These are phyloP conservation scores for Physcomitrium patens DNA, from an alignment of 225 moss, liverwort and hornwort genomes.

Conservation along the genomic window DNA sequence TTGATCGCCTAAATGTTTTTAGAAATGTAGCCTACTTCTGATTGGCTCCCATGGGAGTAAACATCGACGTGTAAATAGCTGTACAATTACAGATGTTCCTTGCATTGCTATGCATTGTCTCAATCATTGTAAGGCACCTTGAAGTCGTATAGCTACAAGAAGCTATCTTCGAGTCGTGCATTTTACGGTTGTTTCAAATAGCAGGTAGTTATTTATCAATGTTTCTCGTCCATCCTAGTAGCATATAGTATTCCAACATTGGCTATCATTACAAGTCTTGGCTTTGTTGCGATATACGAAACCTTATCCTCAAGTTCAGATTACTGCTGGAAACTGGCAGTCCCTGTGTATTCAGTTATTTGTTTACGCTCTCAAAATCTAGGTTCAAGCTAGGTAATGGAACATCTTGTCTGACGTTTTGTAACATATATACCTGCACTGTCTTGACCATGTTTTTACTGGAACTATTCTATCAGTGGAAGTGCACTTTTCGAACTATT, in stretches of 20 bases:
- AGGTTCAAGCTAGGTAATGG: conserved; percentile 24
- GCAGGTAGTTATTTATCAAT: conserved; percentile 16
- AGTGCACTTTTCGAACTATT: background rate
- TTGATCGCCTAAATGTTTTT: conserved; percentile 13
- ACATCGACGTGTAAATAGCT: conserved; percentile 28
- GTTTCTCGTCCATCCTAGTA: conserved; percentile 16
- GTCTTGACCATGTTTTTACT: background rate
- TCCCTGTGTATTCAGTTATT: conserved; percentile 26
- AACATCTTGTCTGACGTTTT: conserved; percentile 26
- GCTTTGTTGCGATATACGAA: background rate
- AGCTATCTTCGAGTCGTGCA: conserved; percentile 37
- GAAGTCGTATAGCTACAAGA: conserved; percentile 26
- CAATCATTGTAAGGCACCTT: conserved; percentile 22
- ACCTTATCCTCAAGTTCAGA: conserved; percentile 17
- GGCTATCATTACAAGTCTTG: conserved; percentile 26
- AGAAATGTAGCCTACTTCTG: conserved; percentile 6
- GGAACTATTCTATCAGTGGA: background rate
- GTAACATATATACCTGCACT: conserved; percentile 26
- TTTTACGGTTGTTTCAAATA: conserved; percentile 34
- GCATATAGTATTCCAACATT: conserved; percentile 31
- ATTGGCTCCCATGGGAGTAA: background rate
- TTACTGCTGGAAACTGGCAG: conserved; percentile 27
- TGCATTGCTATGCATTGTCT: conserved; percentile 17
- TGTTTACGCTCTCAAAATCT: conserved; percentile 24
- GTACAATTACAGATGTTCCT: conserved; percentile 29